A percentile compares a stretch with the other conserved stretches of the same genome.
These are phyloP conservation scores for Exophiala sp. DNA, from an alignment of 2,329 filamentous ascomycete genomes.

Conservation along the genomic window DNA sequence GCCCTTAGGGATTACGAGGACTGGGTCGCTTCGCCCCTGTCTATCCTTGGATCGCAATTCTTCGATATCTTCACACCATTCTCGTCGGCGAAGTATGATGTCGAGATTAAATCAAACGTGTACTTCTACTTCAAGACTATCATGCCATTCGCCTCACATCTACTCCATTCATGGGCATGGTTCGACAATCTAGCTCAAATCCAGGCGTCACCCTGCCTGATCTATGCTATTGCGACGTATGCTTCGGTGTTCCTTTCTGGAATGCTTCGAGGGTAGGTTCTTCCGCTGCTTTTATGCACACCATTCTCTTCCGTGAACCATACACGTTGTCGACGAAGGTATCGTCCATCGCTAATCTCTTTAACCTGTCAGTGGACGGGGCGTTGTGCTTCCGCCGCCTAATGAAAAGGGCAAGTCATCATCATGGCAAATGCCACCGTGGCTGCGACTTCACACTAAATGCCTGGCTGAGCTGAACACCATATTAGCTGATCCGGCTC, in stretches of 20 bases:
- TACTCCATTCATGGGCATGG: constrained; percentile 19
- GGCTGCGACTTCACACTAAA: constrained; percentile 21
- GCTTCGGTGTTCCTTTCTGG: constrained; percentile 20
- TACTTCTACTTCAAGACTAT: constrained; percentile 20
- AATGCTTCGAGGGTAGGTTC: constrained; percentile 4
- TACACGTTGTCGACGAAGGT: neutral
- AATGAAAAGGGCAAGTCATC: constrained; percentile 8
- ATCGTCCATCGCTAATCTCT: neutral
- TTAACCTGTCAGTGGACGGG: constrained; percentile 5
- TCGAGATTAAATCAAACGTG: constrained; percentile 13
- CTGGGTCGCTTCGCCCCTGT: neutral
- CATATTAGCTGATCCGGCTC: constrained; percentile 4
- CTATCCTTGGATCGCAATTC: constrained; percentile 9
- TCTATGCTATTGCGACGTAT: constrained; percentile 20
- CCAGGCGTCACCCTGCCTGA: constrained; percentile 17
- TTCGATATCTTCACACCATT: constrained; percentile 14
- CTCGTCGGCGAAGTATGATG: neutral
- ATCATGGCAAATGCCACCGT: constrained; percentile 15
- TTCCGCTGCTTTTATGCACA: too few species aligned
- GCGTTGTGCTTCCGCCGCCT: constrained; percentile 20
- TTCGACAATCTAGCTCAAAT: constrained; percentile 16
- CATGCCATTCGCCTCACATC: constrained; percentile 16
- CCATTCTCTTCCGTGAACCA: too few species aligned
- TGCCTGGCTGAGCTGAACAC: constrained; percentile 18
- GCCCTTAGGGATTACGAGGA: neutral